Evolutionary conservation across 1,284 basidiomycete genomes (phyloP).

Genomic region (Meripilus lineatus): DNA sequence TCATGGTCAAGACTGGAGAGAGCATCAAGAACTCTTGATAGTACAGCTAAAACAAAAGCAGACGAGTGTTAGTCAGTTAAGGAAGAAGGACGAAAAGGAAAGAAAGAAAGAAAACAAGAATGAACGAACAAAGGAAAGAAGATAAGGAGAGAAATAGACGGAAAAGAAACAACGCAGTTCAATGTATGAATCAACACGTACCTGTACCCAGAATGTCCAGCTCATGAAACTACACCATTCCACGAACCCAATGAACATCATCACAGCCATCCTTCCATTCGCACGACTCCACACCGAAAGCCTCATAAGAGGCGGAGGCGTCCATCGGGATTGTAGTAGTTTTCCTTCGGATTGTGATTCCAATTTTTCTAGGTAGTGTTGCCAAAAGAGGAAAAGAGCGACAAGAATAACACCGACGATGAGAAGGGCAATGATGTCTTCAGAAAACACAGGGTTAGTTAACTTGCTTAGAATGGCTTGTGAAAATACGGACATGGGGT

Average conservation of each 20-base stretch:
- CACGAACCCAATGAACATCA: constrained; percentile 65
- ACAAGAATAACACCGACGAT: constrained; percentile 59
- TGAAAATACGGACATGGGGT: constrained; percentile 29
- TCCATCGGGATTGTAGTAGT: constrained; percentile 24
- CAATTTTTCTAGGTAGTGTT: constrained; percentile 49
- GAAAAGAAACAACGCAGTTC: too few relatives aligned
- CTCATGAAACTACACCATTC: constrained; percentile 62
- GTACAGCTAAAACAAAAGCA: too few relatives aligned
- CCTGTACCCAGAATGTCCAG: constrained; percentile 55
- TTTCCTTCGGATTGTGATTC: constrained; percentile 9
- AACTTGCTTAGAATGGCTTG: constrained; percentile 23
- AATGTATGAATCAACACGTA: too few relatives aligned
- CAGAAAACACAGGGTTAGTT: constrained; percentile 21
- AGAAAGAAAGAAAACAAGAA: constrained; percentile 4
- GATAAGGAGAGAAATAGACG: not conserved
- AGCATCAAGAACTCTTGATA: constrained; percentile 60
- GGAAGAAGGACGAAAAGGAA: too few relatives aligned
- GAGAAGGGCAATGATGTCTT: constrained; percentile 55
- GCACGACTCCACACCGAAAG: constrained; percentile 65
- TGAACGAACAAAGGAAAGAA: not conserved
- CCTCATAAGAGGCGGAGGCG: constrained; percentile 68
- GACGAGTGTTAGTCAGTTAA: too few relatives aligned
- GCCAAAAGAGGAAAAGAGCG: constrained; percentile 63
- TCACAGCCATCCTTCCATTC: constrained; percentile 59
- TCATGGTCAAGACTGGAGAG: constrained; percentile 62